Base-by-base conservation (phyloP, 2,329 filamentous ascomycete genomes). In the Colletotrichum sp. region DNA sequence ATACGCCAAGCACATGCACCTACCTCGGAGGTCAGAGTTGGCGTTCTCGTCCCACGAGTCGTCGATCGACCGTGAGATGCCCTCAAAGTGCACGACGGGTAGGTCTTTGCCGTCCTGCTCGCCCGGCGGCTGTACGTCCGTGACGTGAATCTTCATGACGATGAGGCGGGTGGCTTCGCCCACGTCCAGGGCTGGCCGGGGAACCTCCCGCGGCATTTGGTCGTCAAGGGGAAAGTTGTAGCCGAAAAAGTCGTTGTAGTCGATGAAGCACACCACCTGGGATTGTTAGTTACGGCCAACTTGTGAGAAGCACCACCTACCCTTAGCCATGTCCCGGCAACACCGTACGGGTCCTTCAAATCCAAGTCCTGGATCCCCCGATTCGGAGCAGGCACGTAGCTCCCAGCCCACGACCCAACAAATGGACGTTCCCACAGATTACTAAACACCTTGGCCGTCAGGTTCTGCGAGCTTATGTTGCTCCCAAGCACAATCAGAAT, bases 131-230 rank as follows among this genome's bases (percentile, higher is more conserved):
- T 93, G 91, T 62, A 95, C 88, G 6, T 85, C 85, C 0, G 91
- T 93, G 10, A 94, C 91, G 34, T 89, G 85, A 9, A 95, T 84
- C 78, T 92, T 90, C 89, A 96, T 92, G 73, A 91, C 85, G 77
- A 96, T 94, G 71, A 96, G 88, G 10, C 94, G 89, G 21, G 92
- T 93, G 2, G 93, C 94, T 86, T 96, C 93, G 76, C 90, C 89
- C 1, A 88, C 90, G 36, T 90, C 85, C 49, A 95, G 88, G 0
- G 92, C 87, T 2, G 84, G 86, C 0, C 90, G 88, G 15, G 70
- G 66, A 70, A 84, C 85, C 78, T 84, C 85, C 59, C 79, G 82
- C 2, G 84, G 85, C 2, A 87, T 82, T 13, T 86, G 82, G 8
- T 87, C 83, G 9, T 83, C 83, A 3, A 82, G 79, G n/a, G 85